phyloP scores from a whole-genome alignment of 805 yeast genomes.

The Barnettozyma siamensis region DNA sequence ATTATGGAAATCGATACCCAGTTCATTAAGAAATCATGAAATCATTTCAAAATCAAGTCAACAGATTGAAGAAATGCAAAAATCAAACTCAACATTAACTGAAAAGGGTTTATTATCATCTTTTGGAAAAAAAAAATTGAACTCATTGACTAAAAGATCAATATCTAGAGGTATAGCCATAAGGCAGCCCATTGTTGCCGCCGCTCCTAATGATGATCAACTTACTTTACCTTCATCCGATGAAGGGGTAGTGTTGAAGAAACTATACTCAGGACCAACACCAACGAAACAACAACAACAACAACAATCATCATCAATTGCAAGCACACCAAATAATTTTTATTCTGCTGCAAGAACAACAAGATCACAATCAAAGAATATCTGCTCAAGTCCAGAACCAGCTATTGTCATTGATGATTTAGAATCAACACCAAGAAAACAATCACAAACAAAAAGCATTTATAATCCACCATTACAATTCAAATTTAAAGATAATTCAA shows the following conservation, averaged over 20 bases:
- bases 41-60: no score
- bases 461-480: conserved; percentile 42
- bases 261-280: neutral
- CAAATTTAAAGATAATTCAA: conserved; percentile 47
- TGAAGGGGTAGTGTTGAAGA: no score
- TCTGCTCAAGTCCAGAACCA: neutral
- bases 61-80: neutral
- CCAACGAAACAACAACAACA: neutral
- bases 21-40: neutral
- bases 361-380: neutral
- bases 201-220: no score
- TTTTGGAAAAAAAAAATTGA: neutral
- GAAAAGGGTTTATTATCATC: no score
- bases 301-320: neutral
- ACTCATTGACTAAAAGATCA: neutral
- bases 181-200: no score
- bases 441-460: neutral
- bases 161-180: neutral
- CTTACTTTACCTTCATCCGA: no score
- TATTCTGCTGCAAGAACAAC: neutral
- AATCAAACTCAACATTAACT: neutral
- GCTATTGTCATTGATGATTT: neutral
- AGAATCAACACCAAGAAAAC: conserved; percentile 5
- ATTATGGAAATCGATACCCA: neutral
- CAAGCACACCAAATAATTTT: neutral